phyloP scores from a whole-genome alignment of 192 early-diverging fungal genomes.

The Backusella liffmaniae region DNA sequence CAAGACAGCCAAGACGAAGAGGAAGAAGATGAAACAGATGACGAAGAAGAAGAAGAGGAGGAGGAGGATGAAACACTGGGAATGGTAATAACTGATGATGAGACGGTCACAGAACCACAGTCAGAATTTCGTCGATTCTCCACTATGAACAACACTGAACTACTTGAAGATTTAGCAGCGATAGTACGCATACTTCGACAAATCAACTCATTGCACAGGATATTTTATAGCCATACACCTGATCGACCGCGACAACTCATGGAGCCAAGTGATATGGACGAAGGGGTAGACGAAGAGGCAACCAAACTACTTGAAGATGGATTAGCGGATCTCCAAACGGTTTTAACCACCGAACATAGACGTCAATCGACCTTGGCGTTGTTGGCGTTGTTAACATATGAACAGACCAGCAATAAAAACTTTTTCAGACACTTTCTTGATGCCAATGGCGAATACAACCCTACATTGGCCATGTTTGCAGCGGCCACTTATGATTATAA shows the following conservation, averaged over 20 bases:
- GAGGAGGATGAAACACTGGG: not conserved
- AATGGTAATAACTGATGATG: not conserved
- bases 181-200: constrained; percentile 7
- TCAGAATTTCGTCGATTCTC: not conserved
- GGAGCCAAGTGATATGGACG: not conserved
- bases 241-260: not conserved
- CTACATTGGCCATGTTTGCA: constrained; percentile 11
- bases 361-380: constrained; percentile 9
- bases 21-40: not conserved
- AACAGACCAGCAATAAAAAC: not conserved
- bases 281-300: constrained; percentile 8
- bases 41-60: not conserved
- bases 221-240: not conserved
- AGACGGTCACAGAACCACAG: constrained; percentile 1
- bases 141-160: not conserved
- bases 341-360: constrained; percentile 6
- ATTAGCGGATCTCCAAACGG: constrained; percentile 12
- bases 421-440: constrained; percentile 3
- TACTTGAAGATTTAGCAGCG: constrained; percentile 11
- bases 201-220: not conserved
- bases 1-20: not conserved
- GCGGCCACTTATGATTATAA: constrained; percentile 3
- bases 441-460: constrained; percentile 15
- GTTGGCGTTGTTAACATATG: not conserved
- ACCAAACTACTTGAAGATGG: constrained; percentile 11